These are phyloP conservation scores for Macrocybe gigantea DNA, from an alignment of 768 basidiomycete genomes.

Conservation along the genomic window DNA sequence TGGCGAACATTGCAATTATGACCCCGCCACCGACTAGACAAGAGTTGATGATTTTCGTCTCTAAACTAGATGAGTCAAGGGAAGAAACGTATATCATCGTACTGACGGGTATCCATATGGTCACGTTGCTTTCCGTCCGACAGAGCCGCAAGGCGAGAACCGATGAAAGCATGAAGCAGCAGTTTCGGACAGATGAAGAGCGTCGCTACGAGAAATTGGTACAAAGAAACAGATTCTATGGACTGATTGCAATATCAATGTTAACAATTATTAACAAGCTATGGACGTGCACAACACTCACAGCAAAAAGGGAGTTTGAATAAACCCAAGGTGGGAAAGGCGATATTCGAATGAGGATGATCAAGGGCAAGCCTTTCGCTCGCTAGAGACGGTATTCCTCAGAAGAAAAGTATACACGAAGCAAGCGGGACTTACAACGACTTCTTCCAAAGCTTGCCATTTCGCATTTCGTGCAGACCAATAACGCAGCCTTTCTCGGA, in stretches of 20 bases:
- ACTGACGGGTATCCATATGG: slow-evolving; percentile 71
- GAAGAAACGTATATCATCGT: slow-evolving; percentile 1
- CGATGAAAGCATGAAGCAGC: slow-evolving; percentile 71
- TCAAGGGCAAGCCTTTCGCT: slow-evolving; percentile 74
- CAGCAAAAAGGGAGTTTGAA: slow-evolving; percentile 75
- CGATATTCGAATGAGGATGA: slow-evolving; percentile 75
- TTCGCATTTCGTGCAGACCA: slow-evolving; percentile 63
- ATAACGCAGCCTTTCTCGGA: slow-evolving; percentile 44
- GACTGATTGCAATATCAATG: slow-evolving; percentile 33
- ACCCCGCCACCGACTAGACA: slow-evolving; percentile 57
- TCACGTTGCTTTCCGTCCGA: slow-evolving; percentile 72
- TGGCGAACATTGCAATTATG: slow-evolving; percentile 48
- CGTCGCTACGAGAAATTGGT: slow-evolving; percentile 76
- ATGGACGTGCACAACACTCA: slow-evolving; percentile 26
- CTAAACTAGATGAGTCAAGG: slow-evolving; percentile 21
- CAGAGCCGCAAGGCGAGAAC: slow-evolving; percentile 64
- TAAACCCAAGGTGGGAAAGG: slow-evolving; percentile 88
- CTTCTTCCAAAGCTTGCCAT: slow-evolving; percentile 74
- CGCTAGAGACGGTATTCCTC: slow-evolving; percentile 30
- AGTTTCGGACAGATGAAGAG: slow-evolving; percentile 66
- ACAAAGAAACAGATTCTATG: slow-evolving; percentile 65
- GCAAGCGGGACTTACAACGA: slow-evolving; percentile 47
- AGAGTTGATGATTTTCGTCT: slow-evolving; percentile 61
- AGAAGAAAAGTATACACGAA: background rate
- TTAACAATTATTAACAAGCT: background rate